Conservation (phyloP, 495 filamentous ascomycete species). For the Aspergillus indologenus region DNA sequence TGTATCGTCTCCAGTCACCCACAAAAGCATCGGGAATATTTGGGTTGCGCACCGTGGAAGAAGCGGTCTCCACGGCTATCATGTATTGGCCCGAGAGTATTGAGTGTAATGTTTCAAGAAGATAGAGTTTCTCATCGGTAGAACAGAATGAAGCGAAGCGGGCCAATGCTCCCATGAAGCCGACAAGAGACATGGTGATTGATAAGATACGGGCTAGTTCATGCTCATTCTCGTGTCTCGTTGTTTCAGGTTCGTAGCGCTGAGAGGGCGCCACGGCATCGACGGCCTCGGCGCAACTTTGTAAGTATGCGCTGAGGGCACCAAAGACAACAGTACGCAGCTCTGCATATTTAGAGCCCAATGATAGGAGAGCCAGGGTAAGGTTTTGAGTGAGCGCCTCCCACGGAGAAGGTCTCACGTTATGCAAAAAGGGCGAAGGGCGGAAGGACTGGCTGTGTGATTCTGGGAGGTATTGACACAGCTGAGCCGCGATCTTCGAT, state of each 20-base stretch:
- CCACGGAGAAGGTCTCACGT: constrained; percentile 84
- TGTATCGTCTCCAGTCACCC: constrained; percentile 76
- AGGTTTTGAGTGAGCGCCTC: constrained; percentile 79
- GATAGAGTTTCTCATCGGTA: constrained; percentile 60
- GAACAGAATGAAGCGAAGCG: constrained; percentile 76
- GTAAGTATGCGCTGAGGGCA: constrained; percentile 64
- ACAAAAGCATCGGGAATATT: constrained; percentile 46
- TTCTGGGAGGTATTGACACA: constrained; percentile 80
- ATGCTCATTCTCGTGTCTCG: constrained; percentile 50
- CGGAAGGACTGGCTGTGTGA: constrained; percentile 73
- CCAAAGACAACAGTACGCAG: constrained; percentile 60
- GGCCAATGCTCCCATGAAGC: constrained; percentile 80
- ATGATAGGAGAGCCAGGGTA: constrained; percentile 69
- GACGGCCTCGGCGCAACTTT: constrained; percentile 57
- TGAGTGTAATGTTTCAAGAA: constrained; percentile 65
- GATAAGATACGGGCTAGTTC: constrained; percentile 67
- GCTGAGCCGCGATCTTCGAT: constrained; percentile 65
- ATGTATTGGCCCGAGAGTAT: constrained; percentile 81
- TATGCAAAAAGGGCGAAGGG: constrained; percentile 75
- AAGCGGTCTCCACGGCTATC: constrained; percentile 77
- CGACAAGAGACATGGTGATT: constrained; percentile 75
- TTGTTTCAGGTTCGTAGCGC: constrained; percentile 43
- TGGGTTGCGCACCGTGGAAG: constrained; percentile 78
- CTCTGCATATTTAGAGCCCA: constrained; percentile 66
- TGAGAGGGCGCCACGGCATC: constrained; percentile 34